phyloP scores from a whole-genome alignment of 768 basidiomycete species.

The Russula sp. region DNA sequence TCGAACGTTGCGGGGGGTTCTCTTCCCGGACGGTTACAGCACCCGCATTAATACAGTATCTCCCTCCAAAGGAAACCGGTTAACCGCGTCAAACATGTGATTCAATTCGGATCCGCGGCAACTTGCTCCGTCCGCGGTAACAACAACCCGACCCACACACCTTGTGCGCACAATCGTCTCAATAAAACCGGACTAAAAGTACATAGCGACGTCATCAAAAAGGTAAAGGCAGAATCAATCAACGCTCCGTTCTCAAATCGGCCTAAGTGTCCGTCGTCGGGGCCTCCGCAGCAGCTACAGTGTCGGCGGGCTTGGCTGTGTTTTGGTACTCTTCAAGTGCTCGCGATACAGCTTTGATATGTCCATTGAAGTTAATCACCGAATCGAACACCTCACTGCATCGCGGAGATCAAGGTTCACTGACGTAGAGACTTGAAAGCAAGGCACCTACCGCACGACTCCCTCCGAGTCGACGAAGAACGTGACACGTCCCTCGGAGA shows the following conservation, averaged over 20 bases:
- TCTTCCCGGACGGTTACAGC: background rate
- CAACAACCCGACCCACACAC: no score
- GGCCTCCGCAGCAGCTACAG: background rate
- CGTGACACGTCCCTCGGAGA: constrained; percentile 59
- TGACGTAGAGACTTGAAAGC: background rate
- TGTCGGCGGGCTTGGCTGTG: constrained; percentile 21
- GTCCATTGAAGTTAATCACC: constrained; percentile 47
- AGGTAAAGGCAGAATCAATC: background rate
- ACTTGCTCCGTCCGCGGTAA: no score
- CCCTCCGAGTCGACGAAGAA: constrained; percentile 72
- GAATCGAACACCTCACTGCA: constrained; percentile 52
- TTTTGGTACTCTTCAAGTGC: constrained; percentile 44
- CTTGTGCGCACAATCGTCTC: background rate
- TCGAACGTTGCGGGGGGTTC: background rate
- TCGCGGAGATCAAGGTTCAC: background rate
- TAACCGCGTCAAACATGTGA: background rate
- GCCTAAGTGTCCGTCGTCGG: background rate
- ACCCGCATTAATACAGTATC: no score
- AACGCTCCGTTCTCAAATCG: background rate
- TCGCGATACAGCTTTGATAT: constrained; percentile 57
- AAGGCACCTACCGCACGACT: constrained; percentile 44
- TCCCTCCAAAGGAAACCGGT: no score
- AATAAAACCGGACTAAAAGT: background rate
- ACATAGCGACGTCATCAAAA: no score
- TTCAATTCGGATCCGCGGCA: background rate